Conservation (phyloP, 2,329 filamentous ascomycete genomes). For the Diaporthe vaccinii region DNA sequence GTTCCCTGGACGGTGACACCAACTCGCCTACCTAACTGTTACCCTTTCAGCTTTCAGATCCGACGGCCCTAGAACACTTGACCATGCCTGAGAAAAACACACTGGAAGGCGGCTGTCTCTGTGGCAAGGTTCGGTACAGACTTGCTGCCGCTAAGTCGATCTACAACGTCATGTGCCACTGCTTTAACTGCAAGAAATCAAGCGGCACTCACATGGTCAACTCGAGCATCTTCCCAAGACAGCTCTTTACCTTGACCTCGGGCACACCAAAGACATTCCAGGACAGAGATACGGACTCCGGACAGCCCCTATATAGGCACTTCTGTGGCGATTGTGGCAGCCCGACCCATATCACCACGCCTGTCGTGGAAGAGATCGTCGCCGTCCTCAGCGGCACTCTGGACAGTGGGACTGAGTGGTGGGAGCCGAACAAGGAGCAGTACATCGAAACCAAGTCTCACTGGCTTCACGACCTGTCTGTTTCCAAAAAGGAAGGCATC, state of each 20-base stretch:
- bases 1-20: neutral
- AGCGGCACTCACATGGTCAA: slow-evolving; percentile 37
- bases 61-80: neutral
- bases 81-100: slow-evolving; percentile 9
- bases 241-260: slow-evolving; percentile 20
- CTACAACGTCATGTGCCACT: slow-evolving; percentile 38
- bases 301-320: neutral
- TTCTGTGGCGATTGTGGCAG: slow-evolving; percentile 36
- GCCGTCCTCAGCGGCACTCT: slow-evolving; percentile 31
- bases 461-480: slow-evolving; percentile 32
- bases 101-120: slow-evolving; percentile 35
- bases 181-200: slow-evolving; percentile 35
- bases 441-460: slow-evolving; percentile 37
- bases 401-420: slow-evolving; percentile 26
- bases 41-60: neutral
- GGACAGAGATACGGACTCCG: slow-evolving; percentile 22
- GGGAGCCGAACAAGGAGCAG: slow-evolving; percentile 36
- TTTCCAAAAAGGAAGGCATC: slow-evolving; percentile 25
- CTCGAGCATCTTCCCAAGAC: slow-evolving; percentile 27
- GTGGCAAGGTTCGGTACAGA: slow-evolving; percentile 32
- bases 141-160: neutral
- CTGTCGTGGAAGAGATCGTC: slow-evolving; percentile 14
- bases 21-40: neutral
- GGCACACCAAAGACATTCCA: slow-evolving; percentile 26
- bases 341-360: slow-evolving; percentile 32